These are phyloP conservation scores for Talaromyces piceae DNA, from an alignment of 2,329 filamentous ascomycete species.

Conservation along the genomic window DNA sequence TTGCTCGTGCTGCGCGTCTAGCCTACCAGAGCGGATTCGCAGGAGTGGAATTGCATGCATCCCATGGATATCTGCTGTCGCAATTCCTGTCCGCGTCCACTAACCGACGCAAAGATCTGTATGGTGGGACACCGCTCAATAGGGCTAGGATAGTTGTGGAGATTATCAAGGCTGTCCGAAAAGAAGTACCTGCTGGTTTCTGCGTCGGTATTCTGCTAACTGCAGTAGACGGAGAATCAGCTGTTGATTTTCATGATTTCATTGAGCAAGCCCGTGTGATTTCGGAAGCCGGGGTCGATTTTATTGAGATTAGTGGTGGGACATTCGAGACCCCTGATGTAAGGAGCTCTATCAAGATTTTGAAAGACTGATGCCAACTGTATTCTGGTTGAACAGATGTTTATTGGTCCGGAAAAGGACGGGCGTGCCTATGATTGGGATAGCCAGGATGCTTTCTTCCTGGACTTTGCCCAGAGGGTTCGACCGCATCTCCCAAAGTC, in stretches of 20 bases:
- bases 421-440: not conserved
- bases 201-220: constrained; percentile 46
- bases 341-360: not conserved
- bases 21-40: constrained; percentile 44
- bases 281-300: constrained; percentile 45
- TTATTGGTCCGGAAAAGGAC: not conserved
- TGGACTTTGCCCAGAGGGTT: constrained; percentile 1
- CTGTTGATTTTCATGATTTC: constrained; percentile 35
- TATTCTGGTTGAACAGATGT: not conserved
- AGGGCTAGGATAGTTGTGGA: constrained; percentile 40
- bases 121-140: constrained; percentile 41
- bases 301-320: constrained; percentile 59
- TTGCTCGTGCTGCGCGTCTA: constrained; percentile 47
- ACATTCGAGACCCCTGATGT: constrained; percentile 48
- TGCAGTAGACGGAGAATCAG: constrained; percentile 38
- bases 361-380: not conserved
- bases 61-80: constrained; percentile 43
- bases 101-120: constrained; percentile 43
- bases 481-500: not conserved
- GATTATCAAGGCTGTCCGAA: constrained; percentile 36
- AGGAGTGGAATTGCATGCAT: constrained; percentile 47
- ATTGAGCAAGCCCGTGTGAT: constrained; percentile 49
- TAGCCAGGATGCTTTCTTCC: not conserved
- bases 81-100: constrained; percentile 34
- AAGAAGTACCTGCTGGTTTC: constrained; percentile 36